Evolutionary conservation across 2,329 filamentous ascomycete genomes (phyloP).

Genomic region (Fusarium xylarioides): DNA sequence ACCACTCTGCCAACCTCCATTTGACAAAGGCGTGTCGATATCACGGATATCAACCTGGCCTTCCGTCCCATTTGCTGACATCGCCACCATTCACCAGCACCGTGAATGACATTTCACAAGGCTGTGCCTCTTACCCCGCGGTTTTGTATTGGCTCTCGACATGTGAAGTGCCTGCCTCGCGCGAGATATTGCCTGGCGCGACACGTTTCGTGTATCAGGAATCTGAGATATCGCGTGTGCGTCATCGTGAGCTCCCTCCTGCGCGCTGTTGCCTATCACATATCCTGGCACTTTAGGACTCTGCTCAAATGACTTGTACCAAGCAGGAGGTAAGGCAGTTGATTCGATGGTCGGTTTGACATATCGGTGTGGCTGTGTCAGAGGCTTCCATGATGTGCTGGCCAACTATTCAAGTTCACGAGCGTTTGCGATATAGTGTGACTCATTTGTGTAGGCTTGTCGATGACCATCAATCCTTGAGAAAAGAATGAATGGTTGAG

Average conservation of each 20-base stretch:
- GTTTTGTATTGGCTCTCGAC: slow-evolving; percentile 3
- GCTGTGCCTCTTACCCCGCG: slow-evolving; percentile 13
- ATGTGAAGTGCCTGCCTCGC: slow-evolving; percentile 12
- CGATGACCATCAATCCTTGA: background rate
- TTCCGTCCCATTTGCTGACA: slow-evolving; percentile 11
- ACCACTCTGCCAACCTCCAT: background rate
- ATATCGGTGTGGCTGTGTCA: slow-evolving; percentile 32
- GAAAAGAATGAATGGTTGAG: background rate
- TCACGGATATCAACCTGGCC: slow-evolving; percentile 4
- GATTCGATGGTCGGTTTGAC: slow-evolving; percentile 13
- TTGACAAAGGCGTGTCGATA: slow-evolving; percentile 28
- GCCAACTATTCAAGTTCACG: slow-evolving; percentile 6
- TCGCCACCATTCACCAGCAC: slow-evolving; percentile 21
- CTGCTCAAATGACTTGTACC: slow-evolving; percentile 3
- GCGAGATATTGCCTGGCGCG: slow-evolving; percentile 2
- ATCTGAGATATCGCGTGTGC: background rate
- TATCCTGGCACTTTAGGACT: slow-evolving; percentile 1
- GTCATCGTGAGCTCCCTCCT: slow-evolving; percentile 11
- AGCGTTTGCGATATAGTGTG: slow-evolving; percentile 5
- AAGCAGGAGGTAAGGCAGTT: background rate
- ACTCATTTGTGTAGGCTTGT: slow-evolving; percentile 15
- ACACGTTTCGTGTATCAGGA: slow-evolving; percentile 1
- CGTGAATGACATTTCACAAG: slow-evolving; percentile 15
- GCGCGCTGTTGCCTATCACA: slow-evolving; percentile 35
- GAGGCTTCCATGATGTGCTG: background rate